Evolutionary conservation across 2,329 filamentous ascomycete genomes (phyloP), one percentile per base, ranked within the genome.

Genomic region (Cylindrodendrum hubeiense): DNA sequence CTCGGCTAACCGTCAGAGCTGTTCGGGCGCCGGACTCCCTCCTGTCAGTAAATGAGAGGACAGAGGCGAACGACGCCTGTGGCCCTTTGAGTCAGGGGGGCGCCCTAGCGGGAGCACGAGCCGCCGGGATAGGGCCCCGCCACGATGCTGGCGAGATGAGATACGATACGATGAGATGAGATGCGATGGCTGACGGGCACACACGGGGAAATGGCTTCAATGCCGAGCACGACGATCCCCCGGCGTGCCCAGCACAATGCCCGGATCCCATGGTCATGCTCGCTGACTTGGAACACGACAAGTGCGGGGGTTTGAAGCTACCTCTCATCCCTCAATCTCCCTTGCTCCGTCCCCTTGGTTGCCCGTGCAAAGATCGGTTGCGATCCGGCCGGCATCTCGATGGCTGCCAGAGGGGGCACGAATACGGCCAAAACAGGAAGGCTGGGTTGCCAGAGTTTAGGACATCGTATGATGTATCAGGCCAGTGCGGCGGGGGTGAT

Each of bases 381-480:
- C 66, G 55, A 65, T 60, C 64, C 44, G 34, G 54, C 57, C 55
- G 46, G 44, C 47, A 70, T 61, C 61, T 60, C 37, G n/a, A 67
- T 64, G 69, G 53, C 55, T 24, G 39, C 19, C 10, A 54, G 44
- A 43, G 19, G 41, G 49, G 47, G 60, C 56, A 63, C 46, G 63
- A 46, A 60, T 28, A n/a, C 60, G 50, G 33, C 44, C 57, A 54
- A 52, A 60, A 53, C n/a, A 61, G 50, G 56, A 62, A 49, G 60
- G 22, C 53, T 53, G 56, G 66, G 19, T 34, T 24, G 46, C 60
- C 58, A 59, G 53, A 60, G 41, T 34, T 51, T 41, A 59, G 56
- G 59, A 44, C 52, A 74, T 74, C 69, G 68, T 74, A 74, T 70
- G 72, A 72, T 72, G 60, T 34, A 70, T 74, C 69, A 74, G 63